A percentile compares a stretch with the other conserved stretches of the same genome.
Conservation (phyloP, 2,329 filamentous ascomycete genomes). For the Trichoderma koningiopsis region DNA sequence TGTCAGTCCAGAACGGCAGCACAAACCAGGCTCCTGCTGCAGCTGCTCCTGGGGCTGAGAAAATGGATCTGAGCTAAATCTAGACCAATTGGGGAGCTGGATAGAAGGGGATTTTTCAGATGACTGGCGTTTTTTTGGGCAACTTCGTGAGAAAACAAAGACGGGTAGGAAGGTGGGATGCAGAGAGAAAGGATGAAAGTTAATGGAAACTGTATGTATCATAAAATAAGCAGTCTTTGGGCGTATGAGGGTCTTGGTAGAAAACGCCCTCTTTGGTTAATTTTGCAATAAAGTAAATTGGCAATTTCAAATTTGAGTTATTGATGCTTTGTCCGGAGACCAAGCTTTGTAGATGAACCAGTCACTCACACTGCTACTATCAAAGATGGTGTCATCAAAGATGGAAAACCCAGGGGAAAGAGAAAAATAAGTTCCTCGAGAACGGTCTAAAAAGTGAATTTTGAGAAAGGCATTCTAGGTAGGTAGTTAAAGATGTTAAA, state of each 20-base stretch:
- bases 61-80: slow-evolving; percentile 50
- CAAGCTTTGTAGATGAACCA: too few species aligned
- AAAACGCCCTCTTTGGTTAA: slow-evolving; percentile 28
- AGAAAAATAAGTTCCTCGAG: too few species aligned
- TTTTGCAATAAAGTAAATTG: slow-evolving; percentile 22
- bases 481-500: slow-evolving; percentile 11
- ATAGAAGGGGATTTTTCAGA: slow-evolving; percentile 24
- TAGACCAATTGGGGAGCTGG: background rate
- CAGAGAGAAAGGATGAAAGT: slow-evolving; percentile 27
- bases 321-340: background rate
- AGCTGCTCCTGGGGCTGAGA: slow-evolving; percentile 38
- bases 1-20: slow-evolving; percentile 51
- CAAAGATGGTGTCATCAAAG: background rate
- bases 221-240: slow-evolving; percentile 32
- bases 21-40: slow-evolving; percentile 15
- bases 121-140: slow-evolving; percentile 39
- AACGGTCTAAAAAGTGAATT: too few species aligned
- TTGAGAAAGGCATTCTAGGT: background rate
- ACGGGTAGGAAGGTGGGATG: background rate
- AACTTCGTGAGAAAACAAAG: slow-evolving; percentile 28
- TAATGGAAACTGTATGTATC: slow-evolving; percentile 35
- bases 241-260: slow-evolving; percentile 26
- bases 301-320: background rate
- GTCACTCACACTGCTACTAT: background rate
- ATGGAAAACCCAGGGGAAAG: background rate